These are phyloP conservation scores for Globisporangium spiculum DNA, from an alignment of 352 stramenopile genomes.

Conservation along the genomic window DNA sequence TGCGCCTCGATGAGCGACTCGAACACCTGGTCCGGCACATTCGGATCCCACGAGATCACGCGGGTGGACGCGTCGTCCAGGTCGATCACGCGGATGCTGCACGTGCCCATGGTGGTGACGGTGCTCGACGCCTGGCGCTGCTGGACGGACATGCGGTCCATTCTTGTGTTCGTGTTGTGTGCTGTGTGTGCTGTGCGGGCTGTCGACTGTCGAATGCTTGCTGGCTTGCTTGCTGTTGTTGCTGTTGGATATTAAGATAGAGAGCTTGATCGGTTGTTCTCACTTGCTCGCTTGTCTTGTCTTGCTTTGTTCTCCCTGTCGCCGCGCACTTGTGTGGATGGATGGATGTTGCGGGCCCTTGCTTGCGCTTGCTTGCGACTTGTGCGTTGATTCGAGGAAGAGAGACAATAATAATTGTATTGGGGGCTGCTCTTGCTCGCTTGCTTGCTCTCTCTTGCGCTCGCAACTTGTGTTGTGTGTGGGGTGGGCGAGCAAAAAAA, in stretches of 20 bases:
- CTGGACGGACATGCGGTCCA: conserved; percentile 1
- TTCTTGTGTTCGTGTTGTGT: neutral
- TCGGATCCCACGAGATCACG: conserved; percentile 73
- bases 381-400: neutral
- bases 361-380: neutral
- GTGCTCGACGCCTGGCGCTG: neutral
- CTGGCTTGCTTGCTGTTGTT: neutral
- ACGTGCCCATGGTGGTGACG: conserved; percentile 17
- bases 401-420: neutral
- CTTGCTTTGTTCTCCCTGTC: neutral
- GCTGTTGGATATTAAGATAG: conserved; percentile 3
- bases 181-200: neutral
- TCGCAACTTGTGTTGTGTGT: neutral
- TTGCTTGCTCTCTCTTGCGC: neutral
- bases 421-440: neutral
- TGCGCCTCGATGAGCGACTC: conserved; percentile 76
- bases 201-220: neutral
- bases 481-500: neutral
- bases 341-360: neutral
- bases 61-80: conserved; percentile 78
- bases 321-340: neutral
- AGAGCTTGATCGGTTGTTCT: neutral
- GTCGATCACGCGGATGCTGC: conserved; percentile 81
- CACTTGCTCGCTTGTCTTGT: neutral
- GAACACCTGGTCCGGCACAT: conserved; percentile 80